Evolutionary conservation across 345 rosid species (phyloP), one percentile per base, ranked within the genome.

Genomic region (Salix arbutifolia): DNA sequence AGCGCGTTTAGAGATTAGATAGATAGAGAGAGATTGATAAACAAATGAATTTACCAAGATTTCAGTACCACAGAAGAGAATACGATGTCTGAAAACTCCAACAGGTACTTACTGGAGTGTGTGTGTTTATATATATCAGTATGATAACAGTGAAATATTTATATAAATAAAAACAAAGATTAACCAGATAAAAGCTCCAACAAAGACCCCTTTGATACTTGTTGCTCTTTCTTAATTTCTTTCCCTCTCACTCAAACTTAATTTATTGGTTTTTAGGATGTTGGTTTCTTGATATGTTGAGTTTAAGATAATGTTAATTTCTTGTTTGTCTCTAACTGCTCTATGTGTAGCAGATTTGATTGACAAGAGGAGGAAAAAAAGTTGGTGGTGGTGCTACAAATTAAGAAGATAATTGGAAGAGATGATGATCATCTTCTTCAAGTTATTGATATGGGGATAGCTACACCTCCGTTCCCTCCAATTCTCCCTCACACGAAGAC

Each of bases 361-460:
- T 46, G 70, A 3, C 26, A 61, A 72, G 40, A 33, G 64, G 11
- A 26, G 5, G 25, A 3, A 48, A 53, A 35, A 18, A 56, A 10
- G 60, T 16, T 26, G 40, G 19, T 50, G 23, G 10, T 35, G 53
- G 28, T 35, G 31, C 31, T 65, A 2, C 17, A 9, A 60, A 40
- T 40, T 4, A 69, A 44, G 26, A 25, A 48, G 52, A 69, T 69
- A 48, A 50, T 11, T 74, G 38, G 38, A 37, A 21, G 69, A 73
- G 77, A 79, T 67, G 79, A 86, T 74, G 86, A 85, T 74, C 86
- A 87, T 71, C 84, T 86, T 82, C 80, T 81, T 78, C 77, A 68
- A 73, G 74, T 66, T 72, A 78, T 69, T 86, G 88, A 83, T 81
- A 94, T 90, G 96, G 96, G 90, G 84, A 83, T 92, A 92, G 89